Evolutionary conservation across 331 rosid genomes (phyloP).

Genomic region (Cydonia oblonga): DNA sequence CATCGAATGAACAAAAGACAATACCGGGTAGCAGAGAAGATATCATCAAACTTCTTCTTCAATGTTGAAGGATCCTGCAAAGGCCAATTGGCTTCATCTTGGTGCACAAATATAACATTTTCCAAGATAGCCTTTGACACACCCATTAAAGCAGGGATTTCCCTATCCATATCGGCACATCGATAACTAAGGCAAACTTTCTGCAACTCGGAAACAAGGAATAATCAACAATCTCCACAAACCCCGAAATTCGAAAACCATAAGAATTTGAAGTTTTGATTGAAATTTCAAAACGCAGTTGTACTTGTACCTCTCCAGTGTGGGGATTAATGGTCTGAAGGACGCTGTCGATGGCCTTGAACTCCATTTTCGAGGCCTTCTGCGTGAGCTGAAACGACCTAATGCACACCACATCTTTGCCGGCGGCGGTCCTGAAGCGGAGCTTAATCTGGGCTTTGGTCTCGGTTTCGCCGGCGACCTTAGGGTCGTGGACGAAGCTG

Average conservation of each 20-base stretch:
- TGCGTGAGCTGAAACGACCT: slow-evolving; percentile 95
- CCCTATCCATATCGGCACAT: slow-evolving; percentile 92
- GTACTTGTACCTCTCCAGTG: slow-evolving; percentile 57
- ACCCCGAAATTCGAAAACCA: neutral
- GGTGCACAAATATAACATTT: slow-evolving; percentile 88
- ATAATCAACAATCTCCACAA: neutral
- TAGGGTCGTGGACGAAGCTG: slow-evolving; percentile 95
- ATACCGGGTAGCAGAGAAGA: slow-evolving; percentile 92
- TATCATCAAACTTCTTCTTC: slow-evolving; percentile 90
- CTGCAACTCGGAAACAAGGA: slow-evolving; percentile 24
- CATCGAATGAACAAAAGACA: neutral
- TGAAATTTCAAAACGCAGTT: neutral
- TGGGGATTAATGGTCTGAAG: slow-evolving; percentile 94
- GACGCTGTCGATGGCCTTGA: slow-evolving; percentile 89
- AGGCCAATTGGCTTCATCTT: slow-evolving; percentile 99
- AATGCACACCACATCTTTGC: slow-evolving; percentile 77
- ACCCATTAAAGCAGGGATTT: slow-evolving; percentile 91
- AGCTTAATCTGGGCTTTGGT: slow-evolving; percentile 94
- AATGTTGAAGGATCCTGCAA: slow-evolving; percentile 90
- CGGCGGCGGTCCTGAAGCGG: slow-evolving; percentile 79
- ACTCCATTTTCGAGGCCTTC: slow-evolving; percentile 92
- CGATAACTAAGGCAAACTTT: slow-evolving; percentile 93
- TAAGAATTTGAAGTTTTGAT: neutral
- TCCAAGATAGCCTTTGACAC: slow-evolving; percentile 92
- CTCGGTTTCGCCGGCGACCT: slow-evolving; percentile 97